Percentiles rank a stretch among this genome's conserved stretches.
Conservation (phyloP, 169 alveolate species). For the Plasmodium inui region DNA sequence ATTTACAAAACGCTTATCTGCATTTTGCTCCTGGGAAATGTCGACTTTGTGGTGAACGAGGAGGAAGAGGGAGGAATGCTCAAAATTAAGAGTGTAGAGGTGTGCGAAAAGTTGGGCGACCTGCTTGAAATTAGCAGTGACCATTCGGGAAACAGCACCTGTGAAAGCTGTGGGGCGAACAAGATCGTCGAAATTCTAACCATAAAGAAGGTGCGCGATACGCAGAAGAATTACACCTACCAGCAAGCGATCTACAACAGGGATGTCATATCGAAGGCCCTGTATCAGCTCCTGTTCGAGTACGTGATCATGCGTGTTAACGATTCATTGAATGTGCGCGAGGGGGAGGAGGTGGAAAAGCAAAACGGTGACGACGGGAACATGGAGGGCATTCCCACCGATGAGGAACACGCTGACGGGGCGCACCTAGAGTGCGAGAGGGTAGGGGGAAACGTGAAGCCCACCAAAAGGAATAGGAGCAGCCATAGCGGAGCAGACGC, state of each 20-base stretch:
- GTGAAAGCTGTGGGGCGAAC: not conserved
- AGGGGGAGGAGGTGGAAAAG: not conserved
- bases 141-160: not conserved
- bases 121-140: slow-evolving; percentile 40
- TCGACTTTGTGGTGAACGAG: slow-evolving; percentile 30
- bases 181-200: slow-evolving; percentile 78
- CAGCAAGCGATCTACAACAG: slow-evolving; percentile 81
- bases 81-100: slow-evolving; percentile 39
- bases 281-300: slow-evolving; percentile 82
- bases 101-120: slow-evolving; percentile 24
- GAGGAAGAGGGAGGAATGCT: slow-evolving; percentile 39
- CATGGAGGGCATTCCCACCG: not conserved
- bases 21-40: slow-evolving; percentile 73
- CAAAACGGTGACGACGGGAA: not conserved
- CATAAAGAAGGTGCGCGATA: slow-evolving; percentile 78
- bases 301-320: slow-evolving; percentile 80
- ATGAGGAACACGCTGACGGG: not conserved
- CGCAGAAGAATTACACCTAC: slow-evolving; percentile 76
- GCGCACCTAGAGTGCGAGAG: too few species aligned
- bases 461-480: not conserved
- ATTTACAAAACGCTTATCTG: slow-evolving; percentile 74
- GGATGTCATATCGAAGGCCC: slow-evolving; percentile 82
- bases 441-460: not conserved
- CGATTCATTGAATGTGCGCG: slow-evolving; percentile 71
- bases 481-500: slow-evolving; percentile 25